Conservation (phyloP, 1,139 yeast species). For the Geotrichum australiense region DNA sequence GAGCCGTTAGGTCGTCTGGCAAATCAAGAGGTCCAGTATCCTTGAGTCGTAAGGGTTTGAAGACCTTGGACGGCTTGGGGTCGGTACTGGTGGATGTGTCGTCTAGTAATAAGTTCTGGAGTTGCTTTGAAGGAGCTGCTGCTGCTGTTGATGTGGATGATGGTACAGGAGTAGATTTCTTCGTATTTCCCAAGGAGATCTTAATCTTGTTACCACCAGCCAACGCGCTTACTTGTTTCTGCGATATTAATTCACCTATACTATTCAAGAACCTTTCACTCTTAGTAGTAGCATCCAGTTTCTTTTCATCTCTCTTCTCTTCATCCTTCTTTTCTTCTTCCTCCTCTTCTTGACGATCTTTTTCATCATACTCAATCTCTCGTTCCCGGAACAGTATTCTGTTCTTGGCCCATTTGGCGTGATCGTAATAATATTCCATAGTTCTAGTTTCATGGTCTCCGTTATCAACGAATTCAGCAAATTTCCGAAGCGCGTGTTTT, state of each 20-base stretch:
- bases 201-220: constrained; percentile 15
- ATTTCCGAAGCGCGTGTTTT: constrained; percentile 21
- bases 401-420: constrained; percentile 31
- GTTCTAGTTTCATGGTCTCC: constrained; percentile 20
- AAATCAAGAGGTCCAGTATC: constrained; percentile 14
- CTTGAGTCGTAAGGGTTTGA: constrained; percentile 5
- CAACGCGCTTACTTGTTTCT: background rate
- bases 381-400: constrained; percentile 26
- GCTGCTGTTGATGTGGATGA: no score
- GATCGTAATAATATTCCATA: constrained; percentile 31
- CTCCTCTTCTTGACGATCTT: constrained; percentile 26
- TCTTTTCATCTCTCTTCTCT: constrained; percentile 4
- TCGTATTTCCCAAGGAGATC: constrained; percentile 13
- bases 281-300: background rate
- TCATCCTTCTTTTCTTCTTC: constrained; percentile 16
- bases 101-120: constrained; percentile 10
- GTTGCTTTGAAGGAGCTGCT: background rate
- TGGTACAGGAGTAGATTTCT: constrained; percentile 5
- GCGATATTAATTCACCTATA: background rate
- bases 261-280: constrained; percentile 8
- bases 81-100: constrained; percentile 1
- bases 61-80: constrained; percentile 6
- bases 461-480: constrained; percentile 25
- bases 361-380: constrained; percentile 29
- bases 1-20: constrained; percentile 22